Percentiles rank a stretch among this genome's conserved stretches.
Evolutionary conservation across 306 rosid genomes (phyloP).

Genomic region (Begonia fuchsioides): DNA sequence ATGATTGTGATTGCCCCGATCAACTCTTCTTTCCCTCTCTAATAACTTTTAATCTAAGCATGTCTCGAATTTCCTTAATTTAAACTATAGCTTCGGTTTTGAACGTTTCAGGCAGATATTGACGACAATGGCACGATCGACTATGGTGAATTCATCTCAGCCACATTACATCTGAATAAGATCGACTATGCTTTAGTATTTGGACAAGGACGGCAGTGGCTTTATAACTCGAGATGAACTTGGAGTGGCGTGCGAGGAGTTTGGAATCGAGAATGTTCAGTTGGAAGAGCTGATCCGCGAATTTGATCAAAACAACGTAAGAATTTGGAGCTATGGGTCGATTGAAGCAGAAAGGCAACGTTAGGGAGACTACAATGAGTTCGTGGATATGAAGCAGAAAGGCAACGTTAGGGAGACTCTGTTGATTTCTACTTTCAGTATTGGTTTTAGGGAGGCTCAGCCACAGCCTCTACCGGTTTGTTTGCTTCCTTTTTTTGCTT

Average conservation of each 20-base stretch:
- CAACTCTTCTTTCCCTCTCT: too few species aligned
- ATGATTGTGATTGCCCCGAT: too few species aligned
- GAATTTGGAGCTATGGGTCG: background rate
- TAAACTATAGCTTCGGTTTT: background rate
- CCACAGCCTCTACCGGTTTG: background rate
- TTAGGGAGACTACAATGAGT: slow-evolving; percentile 48
- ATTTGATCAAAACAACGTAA: slow-evolving; percentile 45
- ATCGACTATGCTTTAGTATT: slow-evolving; percentile 42
- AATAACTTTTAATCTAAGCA: too few species aligned
- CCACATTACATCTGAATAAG: slow-evolving; percentile 47
- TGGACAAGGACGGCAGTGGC: slow-evolving; percentile 1
- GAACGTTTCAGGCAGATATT: slow-evolving; percentile 31
- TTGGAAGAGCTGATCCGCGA: slow-evolving; percentile 46
- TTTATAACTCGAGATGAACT: background rate
- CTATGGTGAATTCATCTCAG: slow-evolving; percentile 11
- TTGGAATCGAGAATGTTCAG: slow-evolving; percentile 38
- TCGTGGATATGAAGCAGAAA: slow-evolving; percentile 21
- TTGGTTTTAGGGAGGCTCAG: background rate
- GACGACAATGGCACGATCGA: slow-evolving; percentile 45
- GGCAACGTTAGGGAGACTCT: slow-evolving; percentile 10
- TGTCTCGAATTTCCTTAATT: too few species aligned
- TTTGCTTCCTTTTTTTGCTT: too few species aligned
- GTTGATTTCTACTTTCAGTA: background rate
- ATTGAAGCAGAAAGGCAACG: slow-evolving; percentile 45
- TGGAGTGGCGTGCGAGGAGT: slow-evolving; percentile 24